These are phyloP conservation scores for Pestalotiopsis sp. DNA, from an alignment of 2,329 filamentous ascomycete species.

Conservation along the genomic window DNA sequence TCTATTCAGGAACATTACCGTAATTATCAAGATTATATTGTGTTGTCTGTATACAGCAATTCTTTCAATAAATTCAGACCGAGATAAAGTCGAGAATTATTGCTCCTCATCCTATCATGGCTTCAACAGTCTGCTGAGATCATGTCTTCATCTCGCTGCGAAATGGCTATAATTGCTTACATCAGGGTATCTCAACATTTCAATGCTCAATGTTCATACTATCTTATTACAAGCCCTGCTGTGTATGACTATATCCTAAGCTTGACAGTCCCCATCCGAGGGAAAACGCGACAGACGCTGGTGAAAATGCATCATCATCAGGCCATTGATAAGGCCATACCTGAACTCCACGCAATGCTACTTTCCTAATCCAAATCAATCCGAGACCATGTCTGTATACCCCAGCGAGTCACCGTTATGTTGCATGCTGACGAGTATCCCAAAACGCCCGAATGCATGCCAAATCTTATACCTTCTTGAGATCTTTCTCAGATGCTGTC, in stretches of 20 bases:
- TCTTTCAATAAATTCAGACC: too few species aligned
- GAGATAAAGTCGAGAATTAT: too few species aligned
- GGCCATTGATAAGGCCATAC: background rate
- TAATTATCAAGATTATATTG: too few species aligned
- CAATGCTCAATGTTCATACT: background rate
- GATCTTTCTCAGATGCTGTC: constrained; percentile 67
- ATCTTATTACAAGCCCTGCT: background rate
- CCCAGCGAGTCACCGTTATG: background rate
- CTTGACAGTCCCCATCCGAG: background rate
- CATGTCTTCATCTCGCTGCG: background rate
- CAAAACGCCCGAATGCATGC: background rate
- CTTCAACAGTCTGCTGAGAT: too few species aligned
- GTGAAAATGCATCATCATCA: background rate
- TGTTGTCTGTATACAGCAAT: too few species aligned
- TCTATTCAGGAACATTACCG: too few species aligned
- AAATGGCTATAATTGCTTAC: background rate
- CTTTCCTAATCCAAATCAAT: background rate
- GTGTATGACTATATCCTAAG: background rate
- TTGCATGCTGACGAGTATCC: background rate
- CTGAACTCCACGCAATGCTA: background rate
- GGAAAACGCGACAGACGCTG: background rate
- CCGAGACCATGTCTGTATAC: background rate
- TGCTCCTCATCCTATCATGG: too few species aligned
- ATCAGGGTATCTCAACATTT: background rate
- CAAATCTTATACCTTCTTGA: constrained; percentile 46